phyloP scores from a whole-genome alignment of 1,139 yeast genomes.

The Debaryomyces coudertii region DNA sequence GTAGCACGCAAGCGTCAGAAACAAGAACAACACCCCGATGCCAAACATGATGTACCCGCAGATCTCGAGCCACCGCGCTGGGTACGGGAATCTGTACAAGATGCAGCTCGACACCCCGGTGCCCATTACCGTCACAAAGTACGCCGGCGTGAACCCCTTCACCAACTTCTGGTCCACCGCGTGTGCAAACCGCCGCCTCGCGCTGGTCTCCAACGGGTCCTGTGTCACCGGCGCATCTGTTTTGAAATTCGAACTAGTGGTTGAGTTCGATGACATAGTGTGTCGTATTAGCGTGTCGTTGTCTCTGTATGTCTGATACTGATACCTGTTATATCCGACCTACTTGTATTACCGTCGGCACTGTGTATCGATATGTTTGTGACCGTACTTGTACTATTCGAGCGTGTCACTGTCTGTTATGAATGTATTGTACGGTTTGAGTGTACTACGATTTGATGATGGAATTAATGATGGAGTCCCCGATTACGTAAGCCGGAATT shows the following conservation, averaged over 20 bases:
- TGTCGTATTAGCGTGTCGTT: background rate
- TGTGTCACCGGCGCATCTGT: background rate
- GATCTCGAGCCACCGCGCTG: slow-evolving; percentile 59
- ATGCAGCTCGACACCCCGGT: slow-evolving; percentile 70
- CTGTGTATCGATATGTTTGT: no score
- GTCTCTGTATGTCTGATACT: no score
- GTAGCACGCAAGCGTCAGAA: slow-evolving; percentile 41
- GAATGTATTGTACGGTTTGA: no score
- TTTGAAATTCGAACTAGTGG: background rate
- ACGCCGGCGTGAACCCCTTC: slow-evolving; percentile 52
- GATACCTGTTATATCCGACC: no score
- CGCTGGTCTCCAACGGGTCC: background rate
- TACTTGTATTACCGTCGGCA: no score
- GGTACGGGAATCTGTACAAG: slow-evolving; percentile 66
- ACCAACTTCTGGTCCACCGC: slow-evolving; percentile 10
- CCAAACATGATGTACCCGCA: slow-evolving; percentile 62
- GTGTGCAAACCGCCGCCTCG: slow-evolving; percentile 3
- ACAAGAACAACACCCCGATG: slow-evolving; percentile 52
- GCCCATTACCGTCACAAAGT: slow-evolving; percentile 83
- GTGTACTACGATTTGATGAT: no score
- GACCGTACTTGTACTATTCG: no score
- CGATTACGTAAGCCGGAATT: no score
- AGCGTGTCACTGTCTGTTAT: no score
- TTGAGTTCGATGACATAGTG: slow-evolving; percentile 1
- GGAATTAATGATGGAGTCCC: no score